A percentile compares a stretch with the other conserved stretches of the same genome.
Conservation (phyloP, 805 yeast genomes). For the Lipomyces mesembrius region DNA sequence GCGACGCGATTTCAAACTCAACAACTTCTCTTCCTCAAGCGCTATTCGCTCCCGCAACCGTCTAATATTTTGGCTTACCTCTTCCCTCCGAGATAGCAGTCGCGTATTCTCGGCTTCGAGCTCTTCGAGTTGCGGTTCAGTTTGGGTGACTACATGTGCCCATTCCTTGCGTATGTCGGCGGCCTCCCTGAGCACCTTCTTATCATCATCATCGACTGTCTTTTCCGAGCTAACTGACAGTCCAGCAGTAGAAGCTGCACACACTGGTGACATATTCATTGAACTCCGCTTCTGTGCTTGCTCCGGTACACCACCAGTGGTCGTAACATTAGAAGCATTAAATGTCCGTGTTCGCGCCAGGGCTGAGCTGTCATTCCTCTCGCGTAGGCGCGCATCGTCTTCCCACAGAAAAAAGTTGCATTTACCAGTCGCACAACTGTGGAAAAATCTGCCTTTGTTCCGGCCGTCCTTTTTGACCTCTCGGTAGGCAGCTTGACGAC, state of each 20-base stretch:
- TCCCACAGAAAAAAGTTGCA: neutral
- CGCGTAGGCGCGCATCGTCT: neutral
- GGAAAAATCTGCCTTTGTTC: constrained; percentile 1
- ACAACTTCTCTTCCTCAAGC: neutral
- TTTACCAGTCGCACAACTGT: neutral
- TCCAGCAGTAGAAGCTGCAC: neutral
- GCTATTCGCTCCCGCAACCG: neutral
- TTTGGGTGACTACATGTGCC: neutral
- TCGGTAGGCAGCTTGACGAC: neutral
- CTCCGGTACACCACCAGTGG: neutral
- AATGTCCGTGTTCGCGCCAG: neutral
- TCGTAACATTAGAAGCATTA: neutral
- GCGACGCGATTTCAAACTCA: neutral
- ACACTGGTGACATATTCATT: neutral
- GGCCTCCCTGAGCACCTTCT: neutral
- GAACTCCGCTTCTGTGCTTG: neutral
- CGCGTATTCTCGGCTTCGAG: neutral
- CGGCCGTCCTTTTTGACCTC: neutral
- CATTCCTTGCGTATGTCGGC: neutral
- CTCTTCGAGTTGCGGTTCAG: neutral
- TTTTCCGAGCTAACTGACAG: neutral
- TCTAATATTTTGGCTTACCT: neutral
- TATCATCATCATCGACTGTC: neutral
- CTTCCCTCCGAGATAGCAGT: neutral
- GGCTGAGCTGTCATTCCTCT: neutral